phyloP scores from a whole-genome alignment of 2,329 filamentous ascomycete genomes.

The Apiospora malaysiana region DNA sequence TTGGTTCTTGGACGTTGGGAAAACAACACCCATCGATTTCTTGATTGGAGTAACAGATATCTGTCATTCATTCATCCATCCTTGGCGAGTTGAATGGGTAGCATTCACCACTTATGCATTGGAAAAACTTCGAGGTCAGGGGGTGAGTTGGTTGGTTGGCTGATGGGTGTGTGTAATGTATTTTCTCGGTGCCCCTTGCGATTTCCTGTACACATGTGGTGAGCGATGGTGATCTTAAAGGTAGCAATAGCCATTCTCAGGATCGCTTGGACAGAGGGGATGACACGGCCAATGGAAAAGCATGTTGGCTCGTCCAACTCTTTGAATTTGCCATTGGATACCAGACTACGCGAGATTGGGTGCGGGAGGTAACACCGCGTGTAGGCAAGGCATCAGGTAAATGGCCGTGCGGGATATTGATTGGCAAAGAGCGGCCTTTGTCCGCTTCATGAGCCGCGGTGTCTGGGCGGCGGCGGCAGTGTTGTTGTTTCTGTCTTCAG shows the following conservation, averaged over 20 bases:
- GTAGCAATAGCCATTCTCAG: neutral
- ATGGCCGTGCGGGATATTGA: neutral
- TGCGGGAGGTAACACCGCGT: neutral
- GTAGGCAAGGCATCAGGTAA: neutral
- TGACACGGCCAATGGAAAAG: neutral
- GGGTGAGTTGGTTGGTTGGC: neutral
- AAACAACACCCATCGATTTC: neutral
- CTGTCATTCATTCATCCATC: neutral
- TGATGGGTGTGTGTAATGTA: neutral
- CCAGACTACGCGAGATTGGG: neutral
- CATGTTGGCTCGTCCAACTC: neutral
- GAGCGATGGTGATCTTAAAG: neutral
- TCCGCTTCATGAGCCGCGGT: too few relatives aligned
- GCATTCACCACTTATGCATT: neutral
- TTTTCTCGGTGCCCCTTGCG: neutral
- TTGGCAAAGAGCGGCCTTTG: neutral
- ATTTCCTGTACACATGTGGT: neutral
- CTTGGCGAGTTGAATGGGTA: neutral
- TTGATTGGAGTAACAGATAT: neutral
- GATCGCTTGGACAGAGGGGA: neutral
- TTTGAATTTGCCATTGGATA: neutral
- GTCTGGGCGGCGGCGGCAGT: too few relatives aligned
- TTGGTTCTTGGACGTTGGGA: neutral
- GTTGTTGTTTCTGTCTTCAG: too few relatives aligned
- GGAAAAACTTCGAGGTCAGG: conserved; percentile 4